Conservation (phyloP, 768 basidiomycete genomes). For the Russula sp. region DNA sequence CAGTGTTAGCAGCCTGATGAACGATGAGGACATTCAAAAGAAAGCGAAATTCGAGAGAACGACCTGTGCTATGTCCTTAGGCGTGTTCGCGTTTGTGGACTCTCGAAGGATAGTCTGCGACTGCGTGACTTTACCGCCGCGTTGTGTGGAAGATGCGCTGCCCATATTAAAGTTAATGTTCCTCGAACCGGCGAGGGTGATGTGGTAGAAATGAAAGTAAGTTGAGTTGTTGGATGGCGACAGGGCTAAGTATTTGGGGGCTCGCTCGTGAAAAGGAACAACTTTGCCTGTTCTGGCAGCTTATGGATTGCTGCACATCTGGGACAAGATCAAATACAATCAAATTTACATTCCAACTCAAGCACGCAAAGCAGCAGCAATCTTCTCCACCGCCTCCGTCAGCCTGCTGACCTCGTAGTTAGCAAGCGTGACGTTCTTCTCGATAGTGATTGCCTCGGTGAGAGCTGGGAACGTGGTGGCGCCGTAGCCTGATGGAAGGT, state of each 20-base stretch:
- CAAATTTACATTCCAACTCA: conserved; percentile 9
- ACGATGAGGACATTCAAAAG: background rate
- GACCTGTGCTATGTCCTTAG: conserved; percentile 17
- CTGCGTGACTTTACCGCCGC: conserved; percentile 5
- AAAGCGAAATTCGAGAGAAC: background rate
- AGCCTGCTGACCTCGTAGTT: conserved; percentile 56
- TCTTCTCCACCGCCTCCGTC: conserved; percentile 44
- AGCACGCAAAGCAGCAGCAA: conserved; percentile 27
- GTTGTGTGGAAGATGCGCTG: conserved; percentile 19
- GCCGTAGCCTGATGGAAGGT: conserved; percentile 53
- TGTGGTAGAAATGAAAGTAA: conserved; percentile 11
- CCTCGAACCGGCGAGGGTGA: conserved; percentile 21
- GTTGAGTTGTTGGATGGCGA: background rate
- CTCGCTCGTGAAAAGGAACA: background rate
- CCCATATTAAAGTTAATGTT: conserved; percentile 13
- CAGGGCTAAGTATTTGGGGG: background rate
- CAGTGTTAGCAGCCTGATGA: conserved; percentile 11
- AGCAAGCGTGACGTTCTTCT: conserved; percentile 57
- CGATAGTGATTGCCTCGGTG: conserved; percentile 68
- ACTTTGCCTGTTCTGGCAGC: background rate
- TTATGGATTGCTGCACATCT: background rate
- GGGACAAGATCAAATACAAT: background rate
- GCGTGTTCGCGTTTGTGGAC: conserved; percentile 9
- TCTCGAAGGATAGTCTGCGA: conserved; percentile 4
- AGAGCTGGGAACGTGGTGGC: conserved; percentile 80